Conservation (phyloP, 2,329 filamentous ascomycete genomes). For the Exserohilum rostratum region DNA sequence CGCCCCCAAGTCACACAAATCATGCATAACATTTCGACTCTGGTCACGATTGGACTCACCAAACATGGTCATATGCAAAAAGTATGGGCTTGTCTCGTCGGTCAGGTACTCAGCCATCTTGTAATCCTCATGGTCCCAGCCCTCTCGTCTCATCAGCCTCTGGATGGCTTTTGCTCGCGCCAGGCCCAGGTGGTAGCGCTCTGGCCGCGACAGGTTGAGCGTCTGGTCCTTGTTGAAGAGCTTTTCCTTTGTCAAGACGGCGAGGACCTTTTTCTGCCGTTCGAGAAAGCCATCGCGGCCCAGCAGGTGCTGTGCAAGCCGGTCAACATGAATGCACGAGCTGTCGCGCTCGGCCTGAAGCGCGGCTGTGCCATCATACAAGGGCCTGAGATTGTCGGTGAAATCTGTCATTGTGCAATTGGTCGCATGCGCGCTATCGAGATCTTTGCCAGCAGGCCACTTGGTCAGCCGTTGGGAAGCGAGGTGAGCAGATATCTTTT, state of each 20-base stretch:
- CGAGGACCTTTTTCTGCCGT: conserved; percentile 55
- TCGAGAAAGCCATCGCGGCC: conserved; percentile 56
- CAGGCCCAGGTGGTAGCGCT: conserved; percentile 60
- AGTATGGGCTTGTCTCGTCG: conserved; percentile 61
- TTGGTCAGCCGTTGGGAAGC: conserved; percentile 10
- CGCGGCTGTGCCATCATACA: conserved; percentile 53
- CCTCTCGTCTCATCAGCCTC: conserved; percentile 53
- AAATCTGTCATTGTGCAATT: conserved; percentile 54
- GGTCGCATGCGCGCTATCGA: neutral
- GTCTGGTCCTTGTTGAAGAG: conserved; percentile 59
- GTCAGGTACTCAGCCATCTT: conserved; percentile 59
- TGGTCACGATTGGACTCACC: conserved; percentile 32
- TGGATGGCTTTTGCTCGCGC: conserved; percentile 59
- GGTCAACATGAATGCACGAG: conserved; percentile 52
- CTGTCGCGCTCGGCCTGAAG: conserved; percentile 54
- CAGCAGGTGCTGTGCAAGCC: conserved; percentile 56
- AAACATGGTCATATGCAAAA: conserved; percentile 60
- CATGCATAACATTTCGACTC: conserved; percentile 15
- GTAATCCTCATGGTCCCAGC: conserved; percentile 58
- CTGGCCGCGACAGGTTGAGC: conserved; percentile 58
- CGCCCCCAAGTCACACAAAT: conserved; percentile 22
- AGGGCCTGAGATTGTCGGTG: conserved; percentile 56
- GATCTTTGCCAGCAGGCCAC: neutral
- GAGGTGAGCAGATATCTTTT: conserved; percentile 2
- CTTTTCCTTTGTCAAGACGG: conserved; percentile 54